Evolutionary conservation across 352 stramenopile genomes (phyloP), one percentile per base, ranked within the genome.

Genomic region (Saprolegnia diclina): DNA sequence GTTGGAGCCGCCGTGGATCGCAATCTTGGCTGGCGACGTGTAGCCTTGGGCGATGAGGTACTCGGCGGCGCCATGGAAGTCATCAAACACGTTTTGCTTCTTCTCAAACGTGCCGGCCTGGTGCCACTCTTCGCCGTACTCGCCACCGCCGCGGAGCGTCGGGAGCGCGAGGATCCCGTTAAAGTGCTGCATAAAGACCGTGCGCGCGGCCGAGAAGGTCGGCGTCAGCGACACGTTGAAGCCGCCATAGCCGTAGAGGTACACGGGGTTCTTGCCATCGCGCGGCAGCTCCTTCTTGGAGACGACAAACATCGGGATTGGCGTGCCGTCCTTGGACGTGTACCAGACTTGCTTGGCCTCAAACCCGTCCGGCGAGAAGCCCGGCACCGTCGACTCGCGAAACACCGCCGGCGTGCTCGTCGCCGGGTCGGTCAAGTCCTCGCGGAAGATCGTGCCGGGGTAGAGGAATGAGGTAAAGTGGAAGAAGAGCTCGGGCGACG

Each of bases 241-340:
- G 32, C 95, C 95, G 26, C 94, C 94, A 72, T 98, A 98, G 63
- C 88, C 94, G 74, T 98, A 97, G 16, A 98, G 56, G 53, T 98
- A 90, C 56, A 92, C 96, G 5, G 93, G 95, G 64, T 89, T 85
- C 22, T 91, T 75, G 16, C 90, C 90, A 72, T 97, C 86, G 62
- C 90, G 71, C 11, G 71, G 74, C 5, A 81, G 72, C 50, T 80
- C 80, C 75, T 95, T 93, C 63, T 88, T 86, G 67, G 89, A 88
- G 52, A 98, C 83, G 22, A 98, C 85, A 76, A 98, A 98, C 80
- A 98, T 98, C 3, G 95, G 95, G 73, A 99, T 88, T 74, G 95
- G 87, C 9, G 93, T 98, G 46, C 94, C 95, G 72, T 98, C 95
- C 68, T 95, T 92, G 37, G 87, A 96, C 18, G 82, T 88, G 55